Evolutionary conservation across 2,329 filamentous ascomycete genomes (phyloP), one percentile per base, ranked within the genome.

Genomic region (Monilinia polystroma): DNA sequence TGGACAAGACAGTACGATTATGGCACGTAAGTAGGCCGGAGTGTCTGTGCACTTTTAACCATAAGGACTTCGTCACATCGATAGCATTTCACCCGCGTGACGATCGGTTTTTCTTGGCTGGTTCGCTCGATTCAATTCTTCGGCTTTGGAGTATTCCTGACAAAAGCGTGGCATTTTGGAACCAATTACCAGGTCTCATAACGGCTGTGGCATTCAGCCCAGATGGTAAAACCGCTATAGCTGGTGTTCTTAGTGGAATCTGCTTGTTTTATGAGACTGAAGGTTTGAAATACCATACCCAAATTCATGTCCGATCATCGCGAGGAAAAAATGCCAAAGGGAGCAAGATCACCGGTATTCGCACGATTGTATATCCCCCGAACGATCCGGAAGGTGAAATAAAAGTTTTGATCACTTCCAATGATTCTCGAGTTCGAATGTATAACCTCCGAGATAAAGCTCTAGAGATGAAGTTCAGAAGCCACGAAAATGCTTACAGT

Each of bases 101-200:
- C 76, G 95, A 99, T 76, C 89, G 95, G 0, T 99, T 99, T 80
- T 99, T 99, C 78, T 83, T 99, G 14, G 93, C 95, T 23, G 95
- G 95, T 11, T 97, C 92, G 0, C 83, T 98, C 8, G 95, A 99
- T 76, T 90, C 89, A 1, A 93, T 93, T 71, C 78, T 99, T 62
- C 85, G 95, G 20, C 80, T 99, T 2, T 99, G 95, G 95, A 97
- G 93, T 75, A 99, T 99, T 57, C 93, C 95, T 0, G 95, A 99
- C 77, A 97, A 96, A 77, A 87, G 85, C n/a, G 91, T 98, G 38
- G 93, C 93, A 0, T 98, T 88, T 75, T 89, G 89, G 70, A 89
- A 85, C 11, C 86, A 90, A 54, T 81, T 93, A 0, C 87, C 90
- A 0, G 93, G 97, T 72, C 90, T 98, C 77, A 93, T 98, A 69